Evolutionary conservation across 2,329 filamentous ascomycete species (phyloP).

Genomic region (Talaromyces sp.): DNA sequence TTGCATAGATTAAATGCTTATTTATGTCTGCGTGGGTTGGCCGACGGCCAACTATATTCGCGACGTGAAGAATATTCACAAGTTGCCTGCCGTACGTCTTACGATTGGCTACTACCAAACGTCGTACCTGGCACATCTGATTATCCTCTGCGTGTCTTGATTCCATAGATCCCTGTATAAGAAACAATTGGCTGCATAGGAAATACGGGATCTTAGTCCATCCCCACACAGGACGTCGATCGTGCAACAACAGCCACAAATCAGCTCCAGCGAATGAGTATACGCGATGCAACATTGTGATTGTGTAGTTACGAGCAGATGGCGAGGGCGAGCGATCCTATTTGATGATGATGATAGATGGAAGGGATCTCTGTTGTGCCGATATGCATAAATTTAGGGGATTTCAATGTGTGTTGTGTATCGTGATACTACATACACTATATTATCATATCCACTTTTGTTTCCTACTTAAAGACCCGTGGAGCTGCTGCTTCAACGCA

Average conservation of each 20-base stretch:
- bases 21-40: not conserved
- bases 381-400: slow-evolving; percentile 2
- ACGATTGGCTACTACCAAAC: not conserved
- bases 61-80: not conserved
- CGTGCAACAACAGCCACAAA: slow-evolving; percentile 1
- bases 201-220: not conserved
- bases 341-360: not conserved
- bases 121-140: not conserved
- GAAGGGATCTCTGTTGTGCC: not conserved
- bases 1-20: not conserved
- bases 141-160: no score
- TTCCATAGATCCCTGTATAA: not conserved
- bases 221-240: slow-evolving; percentile 5
- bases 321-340: not conserved
- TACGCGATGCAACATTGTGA: slow-evolving; percentile 14
- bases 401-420: not conserved
- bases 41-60: not conserved
- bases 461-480: not conserved
- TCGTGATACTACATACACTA: not conserved
- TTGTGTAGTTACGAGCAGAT: slow-evolving; percentile 5
- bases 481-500: not conserved
- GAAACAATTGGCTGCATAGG: not conserved
- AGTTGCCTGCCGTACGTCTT: not conserved
- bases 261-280: slow-evolving; percentile 11
- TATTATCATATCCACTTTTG: not conserved